A percentile compares a stretch with the other conserved stretches of the same genome.
These are phyloP conservation scores for Sporothrix globosa DNA, from an alignment of 2,329 filamentous ascomycete genomes.

Conservation along the genomic window DNA sequence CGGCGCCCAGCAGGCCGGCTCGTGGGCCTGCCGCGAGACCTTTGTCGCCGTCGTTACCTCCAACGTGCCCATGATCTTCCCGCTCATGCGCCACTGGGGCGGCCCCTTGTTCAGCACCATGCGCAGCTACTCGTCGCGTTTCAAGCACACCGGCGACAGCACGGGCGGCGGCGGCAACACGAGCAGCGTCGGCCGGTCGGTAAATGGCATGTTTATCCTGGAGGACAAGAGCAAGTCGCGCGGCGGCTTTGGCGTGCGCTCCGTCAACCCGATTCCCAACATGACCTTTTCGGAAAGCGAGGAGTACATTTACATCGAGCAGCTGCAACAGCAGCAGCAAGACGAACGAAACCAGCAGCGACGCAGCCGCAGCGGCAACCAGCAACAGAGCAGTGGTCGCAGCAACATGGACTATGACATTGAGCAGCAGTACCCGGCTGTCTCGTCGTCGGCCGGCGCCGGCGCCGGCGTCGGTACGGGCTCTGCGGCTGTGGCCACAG, in stretches of 20 bases:
- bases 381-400: not conserved
- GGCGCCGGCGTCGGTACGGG: not conserved
- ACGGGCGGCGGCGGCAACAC: not conserved
- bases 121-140: conserved; percentile 11
- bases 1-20: conserved; percentile 46
- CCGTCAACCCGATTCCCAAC: conserved; percentile 40
- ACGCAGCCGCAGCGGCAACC: not conserved
- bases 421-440: not conserved
- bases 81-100: conserved; percentile 35
- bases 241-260: conserved; percentile 39
- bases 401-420: conserved; percentile 18
- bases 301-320: conserved; percentile 38
- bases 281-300: conserved; percentile 40
- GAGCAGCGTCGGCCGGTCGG: conserved; percentile 30
- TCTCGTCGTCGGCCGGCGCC: not conserved
- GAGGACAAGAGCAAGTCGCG: conserved; percentile 41
- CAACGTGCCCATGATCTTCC: conserved; percentile 38
- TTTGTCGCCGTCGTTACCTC: conserved; percentile 39
- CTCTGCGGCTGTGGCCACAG: not conserved
- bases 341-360: not conserved
- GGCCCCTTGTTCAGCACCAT: conserved; percentile 28
- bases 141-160: conserved; percentile 25
- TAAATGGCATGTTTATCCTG: conserved; percentile 36
- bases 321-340: conserved; percentile 27
- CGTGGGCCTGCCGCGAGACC: conserved; percentile 44